phyloP scores from a whole-genome alignment of 257 asterid species.

The Anisodus tanguticus region DNA sequence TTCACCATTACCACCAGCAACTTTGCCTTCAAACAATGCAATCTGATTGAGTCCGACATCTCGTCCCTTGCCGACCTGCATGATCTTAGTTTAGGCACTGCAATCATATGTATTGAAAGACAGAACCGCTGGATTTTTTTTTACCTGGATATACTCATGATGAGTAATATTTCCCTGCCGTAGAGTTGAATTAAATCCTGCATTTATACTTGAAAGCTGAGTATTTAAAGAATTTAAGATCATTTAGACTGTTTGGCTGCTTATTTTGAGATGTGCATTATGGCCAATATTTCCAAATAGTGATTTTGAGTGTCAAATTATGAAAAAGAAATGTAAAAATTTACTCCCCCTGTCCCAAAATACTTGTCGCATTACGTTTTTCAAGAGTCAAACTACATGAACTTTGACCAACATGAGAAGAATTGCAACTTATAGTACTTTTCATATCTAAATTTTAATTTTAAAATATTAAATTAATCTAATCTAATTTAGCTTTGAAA shows the following conservation, averaged over 20 bases:
- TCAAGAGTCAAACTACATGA: no score
- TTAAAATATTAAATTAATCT: no score
- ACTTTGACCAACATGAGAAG: no score
- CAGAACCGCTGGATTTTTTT: neutral
- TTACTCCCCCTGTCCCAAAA: no score
- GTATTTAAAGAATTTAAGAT: neutral
- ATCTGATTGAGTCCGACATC: conserved; percentile 99
- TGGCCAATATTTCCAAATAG: neutral
- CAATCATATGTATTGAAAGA: conserved; percentile 14
- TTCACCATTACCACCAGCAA: conserved; percentile 99
- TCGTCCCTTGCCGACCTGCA: conserved; percentile 97
- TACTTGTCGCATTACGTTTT: no score
- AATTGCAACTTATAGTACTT: no score
- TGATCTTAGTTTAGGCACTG: conserved; percentile 36
- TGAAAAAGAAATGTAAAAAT: neutral
- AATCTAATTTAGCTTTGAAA: no score
- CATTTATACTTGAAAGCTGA: conserved; percentile 35
- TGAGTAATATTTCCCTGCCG: conserved; percentile 99
- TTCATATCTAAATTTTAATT: no score
- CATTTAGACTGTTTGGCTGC: neutral
- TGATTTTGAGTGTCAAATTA: neutral
- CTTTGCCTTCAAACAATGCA: conserved; percentile 98
- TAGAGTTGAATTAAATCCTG: conserved; percentile 94
- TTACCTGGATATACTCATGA: conserved; percentile 98
- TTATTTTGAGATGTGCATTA: neutral